These are phyloP conservation scores for Nicotiana tomentosiformis DNA, from an alignment of 257 asterid species.

Conservation along the genomic window DNA sequence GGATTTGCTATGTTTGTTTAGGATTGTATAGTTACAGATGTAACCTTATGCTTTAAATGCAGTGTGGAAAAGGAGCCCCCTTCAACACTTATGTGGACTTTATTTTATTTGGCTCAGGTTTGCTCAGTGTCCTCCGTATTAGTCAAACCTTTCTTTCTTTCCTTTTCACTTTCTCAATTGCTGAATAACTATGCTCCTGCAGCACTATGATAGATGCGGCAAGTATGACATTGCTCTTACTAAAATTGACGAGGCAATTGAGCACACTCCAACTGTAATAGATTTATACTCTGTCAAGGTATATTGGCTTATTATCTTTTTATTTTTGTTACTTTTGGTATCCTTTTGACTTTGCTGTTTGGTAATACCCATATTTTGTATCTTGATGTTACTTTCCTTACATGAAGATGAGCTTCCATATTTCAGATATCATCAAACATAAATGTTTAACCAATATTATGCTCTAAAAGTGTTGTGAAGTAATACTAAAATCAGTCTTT, in stretches of 20 bases:
- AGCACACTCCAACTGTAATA: constrained; percentile 97
- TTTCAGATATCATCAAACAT: not conserved
- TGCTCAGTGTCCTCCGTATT: constrained; percentile 10
- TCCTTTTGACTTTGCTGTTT: not conserved
- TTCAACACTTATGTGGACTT: constrained; percentile 87
- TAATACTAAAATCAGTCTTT: too few relatives aligned
- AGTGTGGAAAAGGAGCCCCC: constrained; percentile 92
- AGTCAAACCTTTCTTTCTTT: constrained; percentile 2
- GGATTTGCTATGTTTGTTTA: not conserved
- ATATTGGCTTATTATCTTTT: not conserved
- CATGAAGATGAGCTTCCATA: not conserved
- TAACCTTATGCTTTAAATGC: constrained; percentile 18
- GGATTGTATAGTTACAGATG: not conserved
- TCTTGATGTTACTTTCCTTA: not conserved
- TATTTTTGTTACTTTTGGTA: not conserved
- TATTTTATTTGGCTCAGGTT: constrained; percentile 96
- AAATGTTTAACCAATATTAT: not conserved
- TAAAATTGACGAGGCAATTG: constrained; percentile 86
- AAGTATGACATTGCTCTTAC: constrained; percentile 60
- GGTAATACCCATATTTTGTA: not conserved
- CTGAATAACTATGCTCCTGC: constrained; percentile 37
- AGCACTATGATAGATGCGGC: constrained; percentile 89
- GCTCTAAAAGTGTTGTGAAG: too few relatives aligned
- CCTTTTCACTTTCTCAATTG: not conserved
- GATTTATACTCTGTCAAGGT: constrained; percentile 97